Evolutionary conservation across 2,329 filamentous ascomycete species (phyloP).

Genomic region (Neospermospora avenae): DNA sequence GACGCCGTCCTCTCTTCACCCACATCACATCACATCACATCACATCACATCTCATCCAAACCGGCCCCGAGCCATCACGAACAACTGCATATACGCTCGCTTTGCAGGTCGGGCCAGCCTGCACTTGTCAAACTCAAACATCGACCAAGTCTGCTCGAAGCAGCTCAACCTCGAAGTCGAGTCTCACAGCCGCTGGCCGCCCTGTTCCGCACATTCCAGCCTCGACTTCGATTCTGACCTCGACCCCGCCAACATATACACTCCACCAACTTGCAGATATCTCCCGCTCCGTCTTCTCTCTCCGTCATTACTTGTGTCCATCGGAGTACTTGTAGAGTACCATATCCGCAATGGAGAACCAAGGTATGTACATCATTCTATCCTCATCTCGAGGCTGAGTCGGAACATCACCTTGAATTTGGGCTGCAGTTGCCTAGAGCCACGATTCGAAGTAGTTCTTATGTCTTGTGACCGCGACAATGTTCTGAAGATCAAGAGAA

Average conservation of each 20-base stretch:
- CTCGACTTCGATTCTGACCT: background rate
- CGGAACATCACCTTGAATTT: background rate
- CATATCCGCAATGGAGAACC: slow-evolving; percentile 14
- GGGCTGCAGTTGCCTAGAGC: background rate
- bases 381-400: background rate
- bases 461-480: background rate
- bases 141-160: background rate
- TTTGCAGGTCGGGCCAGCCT: slow-evolving; percentile 4
- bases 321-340: too few species aligned
- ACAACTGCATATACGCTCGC: slow-evolving; percentile 4
- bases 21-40: too few species aligned
- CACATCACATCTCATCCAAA: slow-evolving; percentile 1
- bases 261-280: background rate
- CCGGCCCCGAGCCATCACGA: too few species aligned
- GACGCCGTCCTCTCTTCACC: too few species aligned
- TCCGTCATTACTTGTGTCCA: too few species aligned
- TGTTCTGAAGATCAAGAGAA: background rate
- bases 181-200: slow-evolving; percentile 5
- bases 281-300: background rate
- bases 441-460: background rate
- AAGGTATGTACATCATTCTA: slow-evolving; percentile 18
- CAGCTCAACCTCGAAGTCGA: background rate
- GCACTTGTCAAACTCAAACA: background rate
- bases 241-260: background rate
- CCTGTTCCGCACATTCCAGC: background rate